Base-by-base conservation (phyloP, 441 rosid species). In the Populus hybrid region DNA sequence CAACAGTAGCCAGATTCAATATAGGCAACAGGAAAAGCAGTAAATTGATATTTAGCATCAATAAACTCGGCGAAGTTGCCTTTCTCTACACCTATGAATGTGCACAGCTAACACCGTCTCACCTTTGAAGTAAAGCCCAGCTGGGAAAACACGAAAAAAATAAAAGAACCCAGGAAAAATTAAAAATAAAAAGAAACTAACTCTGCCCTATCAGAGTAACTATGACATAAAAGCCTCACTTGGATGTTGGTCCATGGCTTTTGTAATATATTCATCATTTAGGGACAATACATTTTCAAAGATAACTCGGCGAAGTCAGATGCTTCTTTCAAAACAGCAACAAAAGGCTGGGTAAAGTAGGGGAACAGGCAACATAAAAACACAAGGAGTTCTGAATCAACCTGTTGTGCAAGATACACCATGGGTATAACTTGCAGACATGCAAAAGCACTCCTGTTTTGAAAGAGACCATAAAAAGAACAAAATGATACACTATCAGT, bases 181-280 rank as follows among this genome's bases (percentile, higher is more conserved):
- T 38, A 9, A 38, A 38, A 4, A 26, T 26, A 26, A 26, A 5
- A 50, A 50, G 14, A 46, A 14, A 46, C 4, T 50, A 69, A 42
- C 5, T 21, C 9, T 42, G 0, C 78, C 86, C 88, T 78, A 82
- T 88, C 89, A 89, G 92, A 84, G 91, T 87, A 91, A 91, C 93
- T 91, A 89, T 88, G 89, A 92, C 92, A 65, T 70, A 85, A 70
- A 78, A 81, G 90, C 89, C 75, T 82, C 94, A 88, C 26, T 26
- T 85, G 89, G 87, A 88, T 69, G 53, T 35, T 73, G 32, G 78
- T 78, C 92, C 91, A 85, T 89, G 82, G 90, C 93, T 78, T 80
- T 74, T 57, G 30, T 65, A 70, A 70, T 71, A 26, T 69, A n/a
- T 79, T 86, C 91, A 82, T 87, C 89, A 81, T 80, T 67, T 82